These are phyloP conservation scores for Sicyos edulis DNA, from an alignment of 306 rosid species.

Conservation along the genomic window DNA sequence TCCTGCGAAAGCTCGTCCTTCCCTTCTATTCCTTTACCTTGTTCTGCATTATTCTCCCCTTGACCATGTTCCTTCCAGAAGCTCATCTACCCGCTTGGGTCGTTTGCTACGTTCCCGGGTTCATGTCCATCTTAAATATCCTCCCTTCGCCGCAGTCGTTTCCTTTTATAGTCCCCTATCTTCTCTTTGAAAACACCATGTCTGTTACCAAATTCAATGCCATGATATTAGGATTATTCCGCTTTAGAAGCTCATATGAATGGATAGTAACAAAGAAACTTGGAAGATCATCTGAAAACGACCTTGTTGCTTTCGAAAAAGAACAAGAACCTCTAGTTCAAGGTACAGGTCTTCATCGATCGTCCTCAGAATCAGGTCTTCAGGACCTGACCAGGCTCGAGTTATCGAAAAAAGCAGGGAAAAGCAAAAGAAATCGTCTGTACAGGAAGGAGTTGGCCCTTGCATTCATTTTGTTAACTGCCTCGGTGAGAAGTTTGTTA, in stretches of 20 bases:
- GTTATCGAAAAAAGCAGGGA: conserved; percentile 54
- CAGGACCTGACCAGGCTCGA: conserved; percentile 67
- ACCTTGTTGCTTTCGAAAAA: conserved; percentile 66
- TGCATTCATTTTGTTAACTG: conserved; percentile 74
- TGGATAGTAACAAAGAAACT: conserved; percentile 93
- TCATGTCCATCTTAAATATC: conserved; percentile 77
- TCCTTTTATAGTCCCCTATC: conserved; percentile 89
- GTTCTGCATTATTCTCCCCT: conserved; percentile 94
- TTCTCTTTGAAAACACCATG: conserved; percentile 95
- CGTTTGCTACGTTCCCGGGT: conserved; percentile 93
- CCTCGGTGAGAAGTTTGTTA: conserved; percentile 82
- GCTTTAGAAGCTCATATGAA: conserved; percentile 84
- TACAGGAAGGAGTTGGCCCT: conserved; percentile 91
- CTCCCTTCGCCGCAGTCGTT: conserved; percentile 84
- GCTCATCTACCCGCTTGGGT: conserved; percentile 96
- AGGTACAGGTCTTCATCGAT: conserved; percentile 50
- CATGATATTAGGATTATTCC: conserved; percentile 92
- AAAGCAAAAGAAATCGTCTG: conserved; percentile 65
- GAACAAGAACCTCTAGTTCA: conserved; percentile 56
- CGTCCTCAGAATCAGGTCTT: conserved; percentile 86
- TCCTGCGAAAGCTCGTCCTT: conserved; percentile 85
- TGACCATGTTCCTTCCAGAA: conserved; percentile 98
- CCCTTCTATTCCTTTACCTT: conserved; percentile 96
- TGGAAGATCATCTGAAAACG: conserved; percentile 94
- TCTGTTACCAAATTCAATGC: conserved; percentile 96